phyloP scores from a whole-genome alignment of 1,139 yeast species.

The Debaryomyces sp. region DNA sequence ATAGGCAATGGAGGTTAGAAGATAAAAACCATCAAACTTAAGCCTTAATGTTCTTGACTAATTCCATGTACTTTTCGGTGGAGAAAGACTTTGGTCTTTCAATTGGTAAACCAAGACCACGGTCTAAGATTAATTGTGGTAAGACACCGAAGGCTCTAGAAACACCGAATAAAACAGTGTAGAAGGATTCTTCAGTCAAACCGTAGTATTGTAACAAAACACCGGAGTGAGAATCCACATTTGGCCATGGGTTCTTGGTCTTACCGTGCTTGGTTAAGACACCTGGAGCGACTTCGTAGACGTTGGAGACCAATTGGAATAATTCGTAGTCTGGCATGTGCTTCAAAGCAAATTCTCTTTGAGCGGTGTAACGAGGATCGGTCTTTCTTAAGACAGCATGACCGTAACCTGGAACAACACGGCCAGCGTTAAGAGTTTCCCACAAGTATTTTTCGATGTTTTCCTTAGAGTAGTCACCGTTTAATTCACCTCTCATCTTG shows the following conservation, averaged over 20 bases:
- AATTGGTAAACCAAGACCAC: constrained; percentile 93
- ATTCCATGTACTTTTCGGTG: constrained; percentile 65
- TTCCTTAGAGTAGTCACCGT: constrained; percentile 71
- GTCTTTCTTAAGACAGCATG: constrained; percentile 97
- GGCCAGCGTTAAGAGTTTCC: constrained; percentile 88
- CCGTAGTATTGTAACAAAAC: constrained; percentile 97
- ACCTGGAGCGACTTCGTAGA: constrained; percentile 94
- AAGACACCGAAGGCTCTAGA: constrained; percentile 97
- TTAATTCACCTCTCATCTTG: constrained; percentile 75
- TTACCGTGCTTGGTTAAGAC: constrained; percentile 96
- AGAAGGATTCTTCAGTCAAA: constrained; percentile 91
- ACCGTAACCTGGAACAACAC: constrained; percentile 98
- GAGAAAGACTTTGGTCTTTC: constrained; percentile 99
- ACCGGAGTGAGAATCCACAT: constrained; percentile 97
- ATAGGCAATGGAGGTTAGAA: constrained; percentile 14
- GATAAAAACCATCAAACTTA: constrained; percentile 11
- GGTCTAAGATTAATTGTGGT: constrained; percentile 94
- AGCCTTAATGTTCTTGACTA: constrained; percentile 53
- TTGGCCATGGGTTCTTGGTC: constrained; percentile 99
- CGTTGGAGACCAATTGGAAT: constrained; percentile 86
- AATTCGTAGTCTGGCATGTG: constrained; percentile 96
- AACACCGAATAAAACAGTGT: constrained; percentile 97
- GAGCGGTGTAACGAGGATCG: constrained; percentile 97
- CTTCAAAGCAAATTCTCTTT: constrained; percentile 93
- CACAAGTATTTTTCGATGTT: constrained; percentile 87